Percentiles rank a stretch among this genome's conserved stretches.
These are phyloP conservation scores for Codiaeum variegatum DNA, from an alignment of 441 rosid genomes.

Conservation along the genomic window DNA sequence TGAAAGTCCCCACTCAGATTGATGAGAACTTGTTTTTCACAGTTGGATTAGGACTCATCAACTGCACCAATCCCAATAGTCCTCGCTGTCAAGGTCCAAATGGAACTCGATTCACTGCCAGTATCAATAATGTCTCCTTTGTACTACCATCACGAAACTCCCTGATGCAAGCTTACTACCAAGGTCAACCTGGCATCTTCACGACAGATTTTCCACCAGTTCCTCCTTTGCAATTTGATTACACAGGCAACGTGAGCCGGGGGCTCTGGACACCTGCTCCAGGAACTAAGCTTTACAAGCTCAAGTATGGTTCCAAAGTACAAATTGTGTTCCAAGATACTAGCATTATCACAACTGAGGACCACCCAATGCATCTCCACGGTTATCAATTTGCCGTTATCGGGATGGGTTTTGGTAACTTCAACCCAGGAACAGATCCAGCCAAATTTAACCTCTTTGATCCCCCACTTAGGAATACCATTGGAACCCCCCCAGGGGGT, in stretches of 20 bases:
- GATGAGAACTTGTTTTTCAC: conserved; percentile 72
- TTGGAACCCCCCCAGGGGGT: conserved; percentile 68
- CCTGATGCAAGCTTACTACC: conserved; percentile 72
- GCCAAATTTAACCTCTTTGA: conserved; percentile 72
- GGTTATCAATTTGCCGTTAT: conserved; percentile 79
- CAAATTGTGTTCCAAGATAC: conserved; percentile 81
- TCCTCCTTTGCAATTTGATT: conserved; percentile 67
- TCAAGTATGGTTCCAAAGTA: conserved; percentile 64
- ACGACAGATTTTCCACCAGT: conserved; percentile 73
- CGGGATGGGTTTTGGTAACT: conserved; percentile 79
- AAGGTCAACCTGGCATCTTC: conserved; percentile 61
- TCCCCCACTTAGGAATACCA: conserved; percentile 83
- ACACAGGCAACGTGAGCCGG: conserved; percentile 70
- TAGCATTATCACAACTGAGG: conserved; percentile 64
- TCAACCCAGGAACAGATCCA: conserved; percentile 54
- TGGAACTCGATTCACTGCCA: conserved; percentile 75
- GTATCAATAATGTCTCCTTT: conserved; percentile 81
- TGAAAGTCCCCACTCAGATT: conserved; percentile 54
- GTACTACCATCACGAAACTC: conserved; percentile 65
- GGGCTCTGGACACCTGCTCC: conserved; percentile 60
- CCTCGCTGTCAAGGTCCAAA: conserved; percentile 86
- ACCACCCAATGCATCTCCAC: conserved; percentile 91
- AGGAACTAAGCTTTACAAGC: conserved; percentile 63
- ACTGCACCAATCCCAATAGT: conserved; percentile 51
- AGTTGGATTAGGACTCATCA: conserved; percentile 68